Evolutionary conservation across 2,329 filamentous ascomycete species (phyloP).

Genomic region (Aureobasidium sp.): DNA sequence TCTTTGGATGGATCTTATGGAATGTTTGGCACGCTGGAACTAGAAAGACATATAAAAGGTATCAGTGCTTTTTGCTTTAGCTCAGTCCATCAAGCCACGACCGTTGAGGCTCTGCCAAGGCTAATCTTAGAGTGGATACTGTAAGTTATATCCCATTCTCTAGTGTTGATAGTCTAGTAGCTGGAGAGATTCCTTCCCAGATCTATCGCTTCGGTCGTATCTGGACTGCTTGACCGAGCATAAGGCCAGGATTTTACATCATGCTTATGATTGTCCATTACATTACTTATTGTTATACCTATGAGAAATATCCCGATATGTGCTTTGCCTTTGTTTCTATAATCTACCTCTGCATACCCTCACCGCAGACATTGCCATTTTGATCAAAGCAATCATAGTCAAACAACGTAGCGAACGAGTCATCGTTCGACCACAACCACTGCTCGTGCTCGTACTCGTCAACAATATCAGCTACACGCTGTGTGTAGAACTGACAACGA

Average conservation of each 20-base stretch:
- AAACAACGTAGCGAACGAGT: not conserved
- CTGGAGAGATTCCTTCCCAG: too few relatives aligned
- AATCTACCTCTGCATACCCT: not conserved
- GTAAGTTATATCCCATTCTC: not conserved
- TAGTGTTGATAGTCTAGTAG: too few relatives aligned
- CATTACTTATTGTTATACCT: not conserved
- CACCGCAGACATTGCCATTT: not conserved
- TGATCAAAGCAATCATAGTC: not conserved
- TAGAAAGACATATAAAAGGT: too few relatives aligned
- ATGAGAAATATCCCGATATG: not conserved
- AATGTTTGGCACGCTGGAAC: too few relatives aligned
- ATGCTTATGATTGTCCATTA: not conserved
- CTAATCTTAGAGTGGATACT: not conserved
- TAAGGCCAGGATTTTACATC: too few relatives aligned
- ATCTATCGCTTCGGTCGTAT: too few relatives aligned
- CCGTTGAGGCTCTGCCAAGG: not conserved
- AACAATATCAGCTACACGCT: not conserved
- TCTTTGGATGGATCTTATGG: too few relatives aligned
- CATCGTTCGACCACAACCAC: fast-evolving
- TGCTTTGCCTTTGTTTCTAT: not conserved
- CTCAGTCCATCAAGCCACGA: not conserved
- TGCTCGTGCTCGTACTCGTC: not conserved
- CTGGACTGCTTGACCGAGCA: too few relatives aligned
- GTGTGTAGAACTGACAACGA: not conserved
- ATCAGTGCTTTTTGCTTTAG: not conserved